phyloP scores from a whole-genome alignment of 163 green algal species.

The Prototheca stagnorum region DNA sequence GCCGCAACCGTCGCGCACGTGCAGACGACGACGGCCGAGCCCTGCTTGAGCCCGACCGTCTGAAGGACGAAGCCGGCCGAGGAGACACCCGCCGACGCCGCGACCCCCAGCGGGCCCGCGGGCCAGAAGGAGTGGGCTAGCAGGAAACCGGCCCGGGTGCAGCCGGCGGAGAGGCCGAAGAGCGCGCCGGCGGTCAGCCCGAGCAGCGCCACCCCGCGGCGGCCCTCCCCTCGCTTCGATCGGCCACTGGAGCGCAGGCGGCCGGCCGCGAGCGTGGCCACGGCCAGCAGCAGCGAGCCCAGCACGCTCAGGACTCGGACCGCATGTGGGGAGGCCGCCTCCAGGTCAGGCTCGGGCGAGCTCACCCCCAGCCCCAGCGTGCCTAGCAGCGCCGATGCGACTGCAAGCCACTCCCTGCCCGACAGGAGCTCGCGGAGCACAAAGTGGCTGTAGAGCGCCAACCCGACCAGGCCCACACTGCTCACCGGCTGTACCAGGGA shows the following conservation, averaged over 20 bases:
- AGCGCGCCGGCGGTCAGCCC: slow-evolving; percentile 25
- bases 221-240: neutral
- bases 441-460: slow-evolving; percentile 60
- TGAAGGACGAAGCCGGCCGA: slow-evolving; percentile 47
- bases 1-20: slow-evolving; percentile 46
- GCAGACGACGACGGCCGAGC: slow-evolving; percentile 32
- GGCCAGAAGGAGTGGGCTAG: slow-evolving; percentile 14
- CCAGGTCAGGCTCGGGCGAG: neutral
- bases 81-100: slow-evolving; percentile 24
- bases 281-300: slow-evolving; percentile 5
- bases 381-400: slow-evolving; percentile 25
- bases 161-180: slow-evolving; percentile 34
- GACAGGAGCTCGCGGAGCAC: slow-evolving; percentile 38
- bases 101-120: slow-evolving; percentile 30
- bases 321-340: neutral
- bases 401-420: slow-evolving; percentile 39
- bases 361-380: slow-evolving; percentile 35
- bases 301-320: slow-evolving; percentile 10
- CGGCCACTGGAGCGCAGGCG: slow-evolving; percentile 1
- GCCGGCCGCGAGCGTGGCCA: neutral
- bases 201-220: slow-evolving; percentile 3
- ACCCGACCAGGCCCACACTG: slow-evolving; percentile 43
- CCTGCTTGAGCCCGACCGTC: slow-evolving; percentile 55
- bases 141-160: slow-evolving; percentile 40
- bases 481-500: slow-evolving; percentile 62